phyloP scores from a whole-genome alignment of 306 rosid species.

The Vachellia pachyceras region DNA sequence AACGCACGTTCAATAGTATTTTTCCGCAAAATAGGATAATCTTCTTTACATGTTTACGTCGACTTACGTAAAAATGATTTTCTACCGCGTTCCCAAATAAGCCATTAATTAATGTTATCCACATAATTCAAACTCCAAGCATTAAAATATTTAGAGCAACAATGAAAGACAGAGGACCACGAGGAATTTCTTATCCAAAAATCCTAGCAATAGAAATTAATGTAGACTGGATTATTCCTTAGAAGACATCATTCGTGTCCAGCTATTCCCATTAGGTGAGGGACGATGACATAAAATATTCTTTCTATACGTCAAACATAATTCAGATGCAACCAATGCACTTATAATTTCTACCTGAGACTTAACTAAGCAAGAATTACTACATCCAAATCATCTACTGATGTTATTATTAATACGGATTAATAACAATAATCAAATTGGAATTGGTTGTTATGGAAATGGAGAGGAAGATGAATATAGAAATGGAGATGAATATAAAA shows the following conservation, averaged over 20 bases:
- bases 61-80: too few species aligned
- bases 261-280: neutral
- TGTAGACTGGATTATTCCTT: neutral
- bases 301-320: too few species aligned
- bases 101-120: neutral
- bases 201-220: neutral
- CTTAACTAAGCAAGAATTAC: neutral
- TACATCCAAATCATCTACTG: neutral
- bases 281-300: neutral
- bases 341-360: neutral
- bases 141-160: too few species aligned
- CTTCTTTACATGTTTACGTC: too few species aligned
- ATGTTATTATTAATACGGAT: neutral
- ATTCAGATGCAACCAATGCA: neutral
- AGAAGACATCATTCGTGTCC: neutral
- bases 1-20: too few species aligned
- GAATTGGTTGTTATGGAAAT: too few species aligned
- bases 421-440: neutral
- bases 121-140: neutral
- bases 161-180: constrained; percentile 19
- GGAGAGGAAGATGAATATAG: too few species aligned
- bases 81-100: too few species aligned
- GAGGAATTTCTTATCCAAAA: neutral
- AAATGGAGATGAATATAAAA: too few species aligned
- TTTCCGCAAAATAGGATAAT: too few species aligned